These are phyloP conservation scores for Tuber melanosporum DNA, from an alignment of 495 filamentous ascomycete species.

Conservation along the genomic window DNA sequence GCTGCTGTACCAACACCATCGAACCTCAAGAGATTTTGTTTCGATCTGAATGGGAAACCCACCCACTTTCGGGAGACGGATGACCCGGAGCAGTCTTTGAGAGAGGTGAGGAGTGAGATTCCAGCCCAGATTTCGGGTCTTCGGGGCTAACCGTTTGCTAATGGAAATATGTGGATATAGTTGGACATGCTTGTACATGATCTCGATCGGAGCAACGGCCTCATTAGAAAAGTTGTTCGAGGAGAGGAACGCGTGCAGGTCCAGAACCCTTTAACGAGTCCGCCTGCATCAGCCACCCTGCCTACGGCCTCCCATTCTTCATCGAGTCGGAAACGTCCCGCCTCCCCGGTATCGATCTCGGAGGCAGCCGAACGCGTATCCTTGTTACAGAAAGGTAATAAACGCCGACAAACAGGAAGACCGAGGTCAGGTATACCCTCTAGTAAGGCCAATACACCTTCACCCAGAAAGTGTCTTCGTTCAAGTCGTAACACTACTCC, in stretches of 20 bases:
- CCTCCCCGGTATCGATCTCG: slow-evolving; percentile 55
- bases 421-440: slow-evolving; percentile 29
- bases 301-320: slow-evolving; percentile 12
- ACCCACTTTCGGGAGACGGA: slow-evolving; percentile 64
- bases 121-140: neutral
- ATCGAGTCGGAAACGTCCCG: slow-evolving; percentile 46
- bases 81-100: slow-evolving; percentile 50
- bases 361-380: slow-evolving; percentile 53
- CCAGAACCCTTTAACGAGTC: slow-evolving; percentile 31
- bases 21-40: slow-evolving; percentile 63
- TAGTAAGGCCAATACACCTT: slow-evolving; percentile 36
- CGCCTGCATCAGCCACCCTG: slow-evolving; percentile 35
- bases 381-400: slow-evolving; percentile 41
- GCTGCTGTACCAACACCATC: slow-evolving; percentile 73
- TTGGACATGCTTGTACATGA: slow-evolving; percentile 49
- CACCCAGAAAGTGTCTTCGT: slow-evolving; percentile 40
- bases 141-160: slow-evolving; percentile 16
- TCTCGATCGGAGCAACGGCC: slow-evolving; percentile 52
- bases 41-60: slow-evolving; percentile 60
- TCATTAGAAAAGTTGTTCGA: slow-evolving; percentile 45
- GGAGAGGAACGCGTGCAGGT: slow-evolving; percentile 37
- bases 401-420: slow-evolving; percentile 40
- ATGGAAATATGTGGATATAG: slow-evolving; percentile 42
- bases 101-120: slow-evolving; percentile 51
- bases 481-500: slow-evolving; percentile 41